These are phyloP conservation scores for Bipolaris gigantea DNA, from an alignment of 2,329 filamentous ascomycete genomes.

Conservation along the genomic window DNA sequence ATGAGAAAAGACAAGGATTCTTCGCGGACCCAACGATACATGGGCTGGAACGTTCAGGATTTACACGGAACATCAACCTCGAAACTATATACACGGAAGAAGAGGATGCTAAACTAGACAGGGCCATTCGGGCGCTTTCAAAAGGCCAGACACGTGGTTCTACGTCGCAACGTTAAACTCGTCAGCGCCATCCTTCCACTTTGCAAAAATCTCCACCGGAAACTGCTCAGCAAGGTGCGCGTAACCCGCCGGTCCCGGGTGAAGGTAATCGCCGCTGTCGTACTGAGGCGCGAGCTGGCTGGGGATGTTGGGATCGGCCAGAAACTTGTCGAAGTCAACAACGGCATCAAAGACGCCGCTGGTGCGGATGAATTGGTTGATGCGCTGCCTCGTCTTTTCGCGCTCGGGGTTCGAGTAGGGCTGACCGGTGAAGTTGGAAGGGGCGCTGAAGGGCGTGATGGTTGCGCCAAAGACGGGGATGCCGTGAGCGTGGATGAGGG, in stretches of 20 bases:
- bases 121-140: too few species aligned
- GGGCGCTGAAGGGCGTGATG: constrained; percentile 63
- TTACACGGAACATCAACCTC: too few species aligned
- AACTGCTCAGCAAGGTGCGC: constrained; percentile 62
- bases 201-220: constrained; percentile 57
- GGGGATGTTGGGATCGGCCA: constrained; percentile 55
- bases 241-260: constrained; percentile 64
- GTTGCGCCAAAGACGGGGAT: constrained; percentile 65
- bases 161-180: constrained; percentile 9
- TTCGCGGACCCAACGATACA: too few species aligned
- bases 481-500: constrained; percentile 57
- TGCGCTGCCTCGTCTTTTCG: constrained; percentile 58
- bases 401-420: constrained; percentile 48
- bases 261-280: constrained; percentile 66
- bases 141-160: too few species aligned
- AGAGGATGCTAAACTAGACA: too few species aligned
- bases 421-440: constrained; percentile 34
- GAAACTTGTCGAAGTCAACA: constrained; percentile 63
- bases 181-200: constrained; percentile 25
- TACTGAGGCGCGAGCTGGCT: constrained; percentile 55
- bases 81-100: too few species aligned
- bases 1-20: too few species aligned
- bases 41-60: too few species aligned
- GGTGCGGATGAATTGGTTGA: constrained; percentile 64
- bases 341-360: constrained; percentile 61